Base-by-base conservation (phyloP, 345 rosid genomes). In the Lepidium africanum region DNA sequence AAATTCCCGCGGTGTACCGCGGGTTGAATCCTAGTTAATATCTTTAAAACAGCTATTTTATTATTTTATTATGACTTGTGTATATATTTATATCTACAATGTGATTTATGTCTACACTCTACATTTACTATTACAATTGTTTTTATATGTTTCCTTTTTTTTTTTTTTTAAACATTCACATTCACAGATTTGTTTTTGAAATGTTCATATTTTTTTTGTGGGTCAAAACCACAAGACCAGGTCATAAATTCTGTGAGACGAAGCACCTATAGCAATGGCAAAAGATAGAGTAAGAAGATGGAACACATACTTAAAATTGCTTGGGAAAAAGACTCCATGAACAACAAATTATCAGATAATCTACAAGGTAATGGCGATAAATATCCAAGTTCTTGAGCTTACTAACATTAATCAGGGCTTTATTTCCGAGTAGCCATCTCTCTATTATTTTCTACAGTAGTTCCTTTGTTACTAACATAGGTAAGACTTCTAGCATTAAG, bases 171-270 rank as follows among this genome's bases (percentile, higher is more conserved):
- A 3, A 25, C 27, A 25, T 25, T 25, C 0, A 25, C 27, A 25
- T 25, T 25, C 27, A 25, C 27, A 25, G 27, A 25, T 25, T 25
- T 25, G 3, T 25, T 25, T 25, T 25, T 25, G 27, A 25, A 25
- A 25, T 25, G 27, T 25, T 25, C 27, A 4, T 3, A 25, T n/a
- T 3, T 25, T 25, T 3, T 54, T 88, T 90, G 67, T 88, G 94
- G 32, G 98, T 93, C 65, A 88, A 82, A 62, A 88, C 86, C 13
- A 25, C 27, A 92, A 87, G 80, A 87, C 90, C 81, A 90, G 70
- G 72, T 88, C 94, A 72, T 93, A 93, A 46, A 93, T 56, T 72
- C 89, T 73, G 17, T 75, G 83, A 37, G 88, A 70, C 6, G 76
- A 54, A 72, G 16, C 75, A 60, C 80, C 83, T 80, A 73, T 10